Evolutionary conservation across 2,329 filamentous ascomycete species (phyloP), one percentile per base, ranked within the genome.

Genomic region (Fusarium globosum): DNA sequence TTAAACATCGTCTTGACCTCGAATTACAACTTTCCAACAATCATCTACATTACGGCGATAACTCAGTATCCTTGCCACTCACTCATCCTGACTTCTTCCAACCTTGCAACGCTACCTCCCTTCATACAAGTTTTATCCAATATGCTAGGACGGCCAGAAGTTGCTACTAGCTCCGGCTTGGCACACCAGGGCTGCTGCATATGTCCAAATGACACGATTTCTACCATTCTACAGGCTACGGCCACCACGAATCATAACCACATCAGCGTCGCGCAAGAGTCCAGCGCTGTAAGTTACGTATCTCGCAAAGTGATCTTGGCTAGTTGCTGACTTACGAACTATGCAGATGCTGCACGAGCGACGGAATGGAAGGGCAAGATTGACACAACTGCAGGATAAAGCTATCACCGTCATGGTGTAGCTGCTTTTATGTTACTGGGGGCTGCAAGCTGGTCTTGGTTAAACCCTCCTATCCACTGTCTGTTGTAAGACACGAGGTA

Each of bases 171-270:
- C 26, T 21, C 6, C 20, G 13, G 26, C 9, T 2, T 28, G 26
- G 45, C 26, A 28, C 13, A 28, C 0, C 4, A 11, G 6, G 6
- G 7, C 26, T 28, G 18, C 6, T 11, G 6, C 3, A 28, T 1
- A 21, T 11, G 4, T 15, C 26, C 6, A 15, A 7, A 14, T 48
- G 20, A 7, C 45, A 28, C 26, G 2, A 21, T 15, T 28, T 15
- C 13, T 15, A 16, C 26, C 13, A 5, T 28, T 48, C 23, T 21
- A 7, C 10, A 21, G 13, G 26, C 45, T 15, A 21, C 20, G 9
- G 26, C 26, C 45, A 21, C 13, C 13, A 28, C 6, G 4, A 48
- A 28, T 21, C 45, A 46, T 15, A 11, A 21, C 6, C 45, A 28
- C 45, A 21, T 28, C 14, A 48, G 26, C 9, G 26, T 21, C 18